These are phyloP conservation scores for Leccinum rimulosum DNA, from an alignment of 768 basidiomycete genomes.

Conservation along the genomic window DNA sequence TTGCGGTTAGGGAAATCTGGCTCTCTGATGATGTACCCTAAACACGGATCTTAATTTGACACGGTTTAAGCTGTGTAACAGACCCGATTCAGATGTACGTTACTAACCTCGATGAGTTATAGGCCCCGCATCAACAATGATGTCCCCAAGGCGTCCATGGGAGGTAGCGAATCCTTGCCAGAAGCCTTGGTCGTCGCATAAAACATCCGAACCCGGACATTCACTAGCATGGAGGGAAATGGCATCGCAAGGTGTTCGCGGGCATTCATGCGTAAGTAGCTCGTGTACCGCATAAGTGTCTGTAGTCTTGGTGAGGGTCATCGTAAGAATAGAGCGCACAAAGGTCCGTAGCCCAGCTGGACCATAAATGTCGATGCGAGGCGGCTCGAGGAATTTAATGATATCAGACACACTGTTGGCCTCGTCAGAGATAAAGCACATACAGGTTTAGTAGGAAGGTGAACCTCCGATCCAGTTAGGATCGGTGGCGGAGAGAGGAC, in stretches of 20 bases:
- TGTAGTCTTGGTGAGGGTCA: slow-evolving; percentile 60
- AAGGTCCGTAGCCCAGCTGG: slow-evolving; percentile 76
- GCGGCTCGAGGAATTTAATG: slow-evolving; percentile 30
- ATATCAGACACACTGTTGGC: background rate
- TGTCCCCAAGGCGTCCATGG: slow-evolving; percentile 38
- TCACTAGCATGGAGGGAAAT: slow-evolving; percentile 62
- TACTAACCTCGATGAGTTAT: slow-evolving; percentile 70
- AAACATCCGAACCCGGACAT: slow-evolving; percentile 57
- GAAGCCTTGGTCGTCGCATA: slow-evolving; percentile 52
- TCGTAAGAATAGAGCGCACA: slow-evolving; percentile 64
- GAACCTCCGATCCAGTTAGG: slow-evolving; percentile 10
- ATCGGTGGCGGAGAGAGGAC: slow-evolving; percentile 47
- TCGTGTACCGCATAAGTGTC: slow-evolving; percentile 78
- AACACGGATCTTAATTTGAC: slow-evolving; percentile 60
- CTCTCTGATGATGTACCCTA: slow-evolving; percentile 77
- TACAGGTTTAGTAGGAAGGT: slow-evolving; percentile 14
- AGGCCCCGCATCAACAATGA: slow-evolving; percentile 70
- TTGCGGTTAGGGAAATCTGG: slow-evolving; percentile 49
- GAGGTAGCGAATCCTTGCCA: slow-evolving; percentile 57
- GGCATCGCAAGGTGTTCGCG: slow-evolving; percentile 48
- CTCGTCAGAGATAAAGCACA: background rate
- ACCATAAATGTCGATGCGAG: slow-evolving; percentile 71
- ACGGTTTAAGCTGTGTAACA: background rate
- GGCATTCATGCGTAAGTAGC: slow-evolving; percentile 57
- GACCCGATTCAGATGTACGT: background rate